Evolutionary conservation across 192 early-diverging fungal genomes (phyloP).

Genomic region (Coemansia reversa): DNA sequence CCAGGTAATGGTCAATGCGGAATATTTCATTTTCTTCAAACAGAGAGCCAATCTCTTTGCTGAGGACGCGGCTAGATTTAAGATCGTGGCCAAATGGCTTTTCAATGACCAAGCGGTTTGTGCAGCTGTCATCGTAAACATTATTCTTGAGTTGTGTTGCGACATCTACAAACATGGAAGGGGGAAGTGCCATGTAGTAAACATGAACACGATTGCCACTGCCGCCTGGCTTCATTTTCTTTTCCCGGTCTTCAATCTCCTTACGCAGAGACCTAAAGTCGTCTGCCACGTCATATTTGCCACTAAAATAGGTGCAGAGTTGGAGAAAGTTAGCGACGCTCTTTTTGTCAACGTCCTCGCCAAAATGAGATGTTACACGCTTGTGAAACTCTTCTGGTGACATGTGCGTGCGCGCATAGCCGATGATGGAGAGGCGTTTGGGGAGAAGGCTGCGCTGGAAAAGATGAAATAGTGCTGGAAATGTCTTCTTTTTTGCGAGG

Average conservation of each 20-base stretch:
- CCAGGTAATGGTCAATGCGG: constrained; percentile 98
- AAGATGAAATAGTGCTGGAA: constrained; percentile 89
- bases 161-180: constrained; percentile 90
- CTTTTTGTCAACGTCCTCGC: constrained; percentile 15
- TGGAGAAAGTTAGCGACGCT: constrained; percentile 64
- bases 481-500: constrained; percentile 96
- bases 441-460: constrained; percentile 82
- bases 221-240: neutral
- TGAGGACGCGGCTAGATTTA: constrained; percentile 75
- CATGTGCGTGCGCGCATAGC: constrained; percentile 89
- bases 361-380: constrained; percentile 65
- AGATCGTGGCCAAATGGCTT: constrained; percentile 97
- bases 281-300: constrained; percentile 78
- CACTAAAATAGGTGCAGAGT: constrained; percentile 73
- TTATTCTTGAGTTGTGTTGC: constrained; percentile 69
- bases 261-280: constrained; percentile 68
- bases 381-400: constrained; percentile 70
- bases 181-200: constrained; percentile 96
- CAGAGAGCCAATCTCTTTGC: constrained; percentile 64
- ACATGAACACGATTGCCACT: constrained; percentile 61
- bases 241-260: constrained; percentile 62
- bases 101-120: constrained; percentile 92
- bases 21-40: constrained; percentile 94
- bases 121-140: constrained; percentile 64
- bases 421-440: constrained; percentile 72